A percentile compares a stretch with the other conserved stretches of the same genome.
Conservation (phyloP, 2,329 filamentous ascomycete species). For the Penicillium fuscoglaucum region DNA sequence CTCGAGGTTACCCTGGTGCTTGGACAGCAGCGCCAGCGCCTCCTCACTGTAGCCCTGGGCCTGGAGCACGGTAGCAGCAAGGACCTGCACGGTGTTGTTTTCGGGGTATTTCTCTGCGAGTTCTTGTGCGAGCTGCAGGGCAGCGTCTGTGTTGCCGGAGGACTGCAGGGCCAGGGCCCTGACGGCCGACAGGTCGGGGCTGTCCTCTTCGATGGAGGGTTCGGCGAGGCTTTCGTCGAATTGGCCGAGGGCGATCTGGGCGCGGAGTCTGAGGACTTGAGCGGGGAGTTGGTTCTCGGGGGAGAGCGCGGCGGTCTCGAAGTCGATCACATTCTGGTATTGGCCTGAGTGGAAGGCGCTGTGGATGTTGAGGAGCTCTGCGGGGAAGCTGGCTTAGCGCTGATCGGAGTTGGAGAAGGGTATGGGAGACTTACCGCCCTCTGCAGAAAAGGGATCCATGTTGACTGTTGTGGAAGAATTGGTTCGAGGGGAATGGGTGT, state of each 20-base stretch:
- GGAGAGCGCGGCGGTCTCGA: conserved; percentile 77
- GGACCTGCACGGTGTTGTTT: conserved; percentile 77
- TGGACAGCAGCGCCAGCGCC: conserved; percentile 73
- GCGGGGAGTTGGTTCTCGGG: conserved; percentile 74
- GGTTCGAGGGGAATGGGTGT: conserved; percentile 11
- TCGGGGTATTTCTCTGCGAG: conserved; percentile 68
- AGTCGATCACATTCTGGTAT: conserved; percentile 82
- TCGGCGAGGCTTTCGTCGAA: conserved; percentile 70
- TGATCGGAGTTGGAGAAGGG: background rate
- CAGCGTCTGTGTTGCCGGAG: conserved; percentile 61
- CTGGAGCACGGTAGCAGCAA: conserved; percentile 79
- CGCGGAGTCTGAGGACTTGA: conserved; percentile 75
- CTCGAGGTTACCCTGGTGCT: conserved; percentile 79
- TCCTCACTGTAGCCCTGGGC: conserved; percentile 79
- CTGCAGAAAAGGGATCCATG: conserved; percentile 65
- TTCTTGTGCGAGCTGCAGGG: conserved; percentile 63
- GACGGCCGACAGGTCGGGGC: conserved; percentile 74
- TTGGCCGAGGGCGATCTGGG: conserved; percentile 79
- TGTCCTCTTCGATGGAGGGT: conserved; percentile 61
- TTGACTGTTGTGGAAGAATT: conserved; percentile 23
- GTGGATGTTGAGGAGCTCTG: conserved; percentile 68
- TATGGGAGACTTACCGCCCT: conserved; percentile 53
- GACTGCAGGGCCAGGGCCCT: conserved; percentile 70
- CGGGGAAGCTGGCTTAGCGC: conserved; percentile 18
- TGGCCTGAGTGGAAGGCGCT: conserved; percentile 73